Conservation (phyloP, 148 eudicot species). For the Fallopia convolvulus region DNA sequence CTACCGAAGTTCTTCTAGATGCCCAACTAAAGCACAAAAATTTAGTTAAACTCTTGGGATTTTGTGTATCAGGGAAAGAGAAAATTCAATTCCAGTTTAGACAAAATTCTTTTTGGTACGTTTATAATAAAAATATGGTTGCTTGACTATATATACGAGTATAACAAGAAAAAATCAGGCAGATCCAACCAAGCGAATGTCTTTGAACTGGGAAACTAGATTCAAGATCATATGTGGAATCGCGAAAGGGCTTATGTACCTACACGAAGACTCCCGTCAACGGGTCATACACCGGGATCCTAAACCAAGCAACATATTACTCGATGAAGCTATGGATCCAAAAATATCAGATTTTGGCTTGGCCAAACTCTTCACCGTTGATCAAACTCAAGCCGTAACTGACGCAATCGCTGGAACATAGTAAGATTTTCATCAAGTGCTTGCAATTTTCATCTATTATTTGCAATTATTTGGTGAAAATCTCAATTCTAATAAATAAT, state of each 20-base stretch:
- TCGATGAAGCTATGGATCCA: slow-evolving; percentile 24
- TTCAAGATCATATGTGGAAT: not conserved
- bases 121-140: no score
- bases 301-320: slow-evolving; percentile 21
- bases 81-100: slow-evolving; percentile 23
- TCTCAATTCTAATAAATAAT: not conserved
- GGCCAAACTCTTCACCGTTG: not conserved
- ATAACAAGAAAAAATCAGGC: not conserved
- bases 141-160: no score
- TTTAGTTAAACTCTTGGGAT: slow-evolving; percentile 22
- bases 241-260: slow-evolving; percentile 13
- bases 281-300: slow-evolving; percentile 24
- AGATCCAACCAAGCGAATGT: not conserved
- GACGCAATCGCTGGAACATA: not conserved
- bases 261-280: slow-evolving; percentile 29
- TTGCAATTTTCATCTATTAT: not conserved
- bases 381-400: not conserved
- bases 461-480: no score
- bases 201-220: slow-evolving; percentile 10
- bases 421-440: not conserved
- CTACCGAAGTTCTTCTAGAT: slow-evolving; percentile 12
- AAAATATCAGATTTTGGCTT: slow-evolving; percentile 22
- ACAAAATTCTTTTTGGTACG: not conserved
- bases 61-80: slow-evolving; percentile 16
- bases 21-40: slow-evolving; percentile 29